A percentile compares a stretch with the other conserved stretches of the same genome.
These are phyloP conservation scores for Silene conica DNA, from an alignment of 148 eudicot species.

Conservation along the genomic window DNA sequence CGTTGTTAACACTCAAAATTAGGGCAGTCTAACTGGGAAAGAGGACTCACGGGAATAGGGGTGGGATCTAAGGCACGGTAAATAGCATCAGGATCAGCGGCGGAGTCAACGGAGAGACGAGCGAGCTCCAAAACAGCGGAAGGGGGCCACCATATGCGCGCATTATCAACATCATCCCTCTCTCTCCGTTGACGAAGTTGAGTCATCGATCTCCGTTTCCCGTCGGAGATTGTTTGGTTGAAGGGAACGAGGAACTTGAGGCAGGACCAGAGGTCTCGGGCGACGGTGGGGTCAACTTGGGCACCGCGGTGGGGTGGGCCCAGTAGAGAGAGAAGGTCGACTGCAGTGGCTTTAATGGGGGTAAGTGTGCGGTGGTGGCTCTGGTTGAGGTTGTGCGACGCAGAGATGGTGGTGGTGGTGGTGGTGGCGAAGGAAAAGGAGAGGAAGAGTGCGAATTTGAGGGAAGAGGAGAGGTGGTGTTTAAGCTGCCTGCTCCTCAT, in stretches of 20 bases:
- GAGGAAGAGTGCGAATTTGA: slow-evolving; percentile 15
- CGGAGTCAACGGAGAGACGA: slow-evolving; percentile 72
- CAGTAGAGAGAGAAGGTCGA: slow-evolving; percentile 68
- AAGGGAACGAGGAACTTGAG: slow-evolving; percentile 77
- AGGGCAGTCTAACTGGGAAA: too few species aligned
- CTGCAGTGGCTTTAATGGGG: slow-evolving; percentile 51
- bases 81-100: slow-evolving; percentile 61
- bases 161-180: slow-evolving; percentile 43
- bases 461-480: slow-evolving; percentile 14
- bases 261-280: slow-evolving; percentile 58
- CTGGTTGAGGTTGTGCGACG: too few species aligned
- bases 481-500: background rate
- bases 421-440: slow-evolving; percentile 30
- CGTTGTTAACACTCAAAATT: too few species aligned
- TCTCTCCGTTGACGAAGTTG: slow-evolving; percentile 15
- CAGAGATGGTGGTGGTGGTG: slow-evolving; percentile 4
- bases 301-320: slow-evolving; percentile 52
- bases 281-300: slow-evolving; percentile 34
- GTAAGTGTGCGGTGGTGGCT: slow-evolving; percentile 4
- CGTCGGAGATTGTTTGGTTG: slow-evolving; percentile 8
- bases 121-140: slow-evolving; percentile 69
- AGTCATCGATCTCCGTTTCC: slow-evolving; percentile 22
- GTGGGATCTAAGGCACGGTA: slow-evolving; percentile 62
- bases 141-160: slow-evolving; percentile 71
- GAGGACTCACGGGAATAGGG: slow-evolving; percentile 26